Evolutionary conservation across 257 asterid genomes (phyloP).

Genomic region (Rehmannia glutinosa): DNA sequence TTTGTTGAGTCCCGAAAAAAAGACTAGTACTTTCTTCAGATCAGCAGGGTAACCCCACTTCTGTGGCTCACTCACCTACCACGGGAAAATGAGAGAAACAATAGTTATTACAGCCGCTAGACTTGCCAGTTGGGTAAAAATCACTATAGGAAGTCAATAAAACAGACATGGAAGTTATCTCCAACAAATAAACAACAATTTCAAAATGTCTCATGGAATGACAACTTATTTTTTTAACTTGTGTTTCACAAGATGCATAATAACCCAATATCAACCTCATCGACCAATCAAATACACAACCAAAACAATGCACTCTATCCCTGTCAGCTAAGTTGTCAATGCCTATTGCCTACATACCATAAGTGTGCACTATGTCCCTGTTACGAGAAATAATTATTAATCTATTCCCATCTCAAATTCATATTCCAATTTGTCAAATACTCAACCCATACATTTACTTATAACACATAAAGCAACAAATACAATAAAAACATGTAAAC

Average conservation of each 20-base stretch:
- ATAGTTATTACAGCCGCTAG: conserved; percentile 3
- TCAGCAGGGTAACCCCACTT: conserved; percentile 83
- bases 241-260: neutral
- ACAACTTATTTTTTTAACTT: too few relatives aligned
- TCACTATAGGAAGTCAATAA: neutral
- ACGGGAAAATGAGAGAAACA: conserved; percentile 7
- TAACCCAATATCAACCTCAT: neutral
- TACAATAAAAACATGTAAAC: too few relatives aligned
- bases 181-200: too few relatives aligned
- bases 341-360: too few relatives aligned
- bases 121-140: conserved; percentile 1
- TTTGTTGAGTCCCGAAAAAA: conserved; percentile 81
- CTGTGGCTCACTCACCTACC: conserved; percentile 86
- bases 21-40: conserved; percentile 72
- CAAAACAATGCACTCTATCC: neutral
- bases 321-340: too few relatives aligned
- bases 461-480: too few relatives aligned
- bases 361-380: too few relatives aligned
- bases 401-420: too few relatives aligned
- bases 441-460: too few relatives aligned
- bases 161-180: neutral
- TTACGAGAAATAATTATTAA: too few relatives aligned
- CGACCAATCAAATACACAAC: neutral
- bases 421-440: too few relatives aligned
- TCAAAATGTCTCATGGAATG: too few relatives aligned